These are phyloP conservation scores for Dunaliella primolecta DNA, from an alignment of 139 green algal species.

Conservation along the genomic window DNA sequence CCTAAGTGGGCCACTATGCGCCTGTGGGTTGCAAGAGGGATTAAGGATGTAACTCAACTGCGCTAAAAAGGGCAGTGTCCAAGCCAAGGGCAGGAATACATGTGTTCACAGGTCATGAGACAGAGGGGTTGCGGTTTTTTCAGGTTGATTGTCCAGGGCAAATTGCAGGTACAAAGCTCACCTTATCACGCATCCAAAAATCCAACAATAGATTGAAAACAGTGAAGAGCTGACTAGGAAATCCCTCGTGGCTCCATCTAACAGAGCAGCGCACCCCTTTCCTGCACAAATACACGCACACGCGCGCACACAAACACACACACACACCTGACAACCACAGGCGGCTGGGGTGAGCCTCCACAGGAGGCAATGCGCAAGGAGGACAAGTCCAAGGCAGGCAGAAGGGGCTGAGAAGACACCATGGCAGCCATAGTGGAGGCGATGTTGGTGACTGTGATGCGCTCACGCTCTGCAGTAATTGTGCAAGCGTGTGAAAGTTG, in stretches of 20 bases:
- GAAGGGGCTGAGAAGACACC: conserved; percentile 69
- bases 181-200: no score
- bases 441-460: conserved; percentile 74
- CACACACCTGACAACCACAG: conserved; percentile 40
- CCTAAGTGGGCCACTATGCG: conserved; percentile 62
- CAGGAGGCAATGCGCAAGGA: conserved; percentile 77
- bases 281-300: no score
- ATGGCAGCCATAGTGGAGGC: conserved; percentile 85
- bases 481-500: no score
- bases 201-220: no score
- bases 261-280: no score
- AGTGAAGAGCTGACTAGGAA: no score
- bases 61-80: no score
- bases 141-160: neutral
- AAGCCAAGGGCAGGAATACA: neutral
- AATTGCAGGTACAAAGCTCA: no score
- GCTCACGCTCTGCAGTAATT: conserved; percentile 67
- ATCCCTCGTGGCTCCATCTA: no score
- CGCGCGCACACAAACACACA: neutral
- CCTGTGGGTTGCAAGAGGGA: no score
- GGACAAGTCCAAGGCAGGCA: conserved; percentile 63
- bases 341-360: conserved; percentile 75
- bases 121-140: neutral
- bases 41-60: no score
- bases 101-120: neutral